Conservation (phyloP, 129 eudicot genomes). For the Deinandra increscens region DNA sequence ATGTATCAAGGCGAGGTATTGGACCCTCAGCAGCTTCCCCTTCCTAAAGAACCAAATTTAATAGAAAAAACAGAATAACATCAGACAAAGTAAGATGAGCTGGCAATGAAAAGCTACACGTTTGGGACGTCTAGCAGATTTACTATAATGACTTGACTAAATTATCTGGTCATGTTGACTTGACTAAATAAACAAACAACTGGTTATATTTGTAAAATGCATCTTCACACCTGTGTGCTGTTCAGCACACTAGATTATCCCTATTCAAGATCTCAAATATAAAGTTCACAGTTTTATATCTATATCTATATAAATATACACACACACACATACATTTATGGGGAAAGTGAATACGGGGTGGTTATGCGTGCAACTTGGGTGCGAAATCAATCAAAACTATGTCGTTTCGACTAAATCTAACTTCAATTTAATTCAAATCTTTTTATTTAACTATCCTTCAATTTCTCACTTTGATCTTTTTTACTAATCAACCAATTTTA, state of each 20-base stretch:
- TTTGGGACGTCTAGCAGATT: background rate
- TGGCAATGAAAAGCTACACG: constrained; percentile 10
- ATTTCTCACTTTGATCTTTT: too few relatives aligned
- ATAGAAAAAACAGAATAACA: background rate
- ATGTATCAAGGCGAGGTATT: constrained; percentile 85
- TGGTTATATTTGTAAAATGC: background rate
- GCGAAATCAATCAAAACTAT: too few relatives aligned
- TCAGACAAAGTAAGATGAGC: constrained; percentile 15
- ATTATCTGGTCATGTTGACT: background rate
- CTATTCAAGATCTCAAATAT: background rate
- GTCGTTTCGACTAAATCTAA: too few relatives aligned
- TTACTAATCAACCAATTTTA: too few relatives aligned
- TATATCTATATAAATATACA: too few relatives aligned
- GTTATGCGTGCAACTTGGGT: too few relatives aligned
- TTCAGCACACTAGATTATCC: background rate
- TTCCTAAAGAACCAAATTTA: constrained; percentile 48
- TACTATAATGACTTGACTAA: background rate
- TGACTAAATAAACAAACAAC: background rate
- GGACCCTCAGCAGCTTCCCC: constrained; percentile 90
- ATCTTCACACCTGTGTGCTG: background rate
- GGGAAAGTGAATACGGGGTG: too few relatives aligned
- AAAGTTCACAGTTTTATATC: background rate
- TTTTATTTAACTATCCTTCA: too few relatives aligned
- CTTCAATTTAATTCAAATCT: too few relatives aligned
- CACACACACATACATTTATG: too few relatives aligned